phyloP scores from a whole-genome alignment of 257 asterid species.

The Solanum rostratum region DNA sequence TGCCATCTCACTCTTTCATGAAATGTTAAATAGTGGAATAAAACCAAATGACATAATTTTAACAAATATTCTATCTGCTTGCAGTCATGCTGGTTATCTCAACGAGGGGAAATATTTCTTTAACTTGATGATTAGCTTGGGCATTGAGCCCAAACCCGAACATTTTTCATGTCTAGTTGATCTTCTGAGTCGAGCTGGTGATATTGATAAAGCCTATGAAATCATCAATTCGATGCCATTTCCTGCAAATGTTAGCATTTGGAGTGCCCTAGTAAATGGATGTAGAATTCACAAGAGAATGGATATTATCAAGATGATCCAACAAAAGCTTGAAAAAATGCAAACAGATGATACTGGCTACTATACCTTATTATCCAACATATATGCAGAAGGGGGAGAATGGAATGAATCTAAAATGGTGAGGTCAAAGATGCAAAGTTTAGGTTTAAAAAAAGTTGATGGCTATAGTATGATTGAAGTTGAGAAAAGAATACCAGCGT shows the following conservation, averaged over 20 bases:
- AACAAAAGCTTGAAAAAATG: slow-evolving; percentile 25
- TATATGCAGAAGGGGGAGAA: slow-evolving; percentile 70
- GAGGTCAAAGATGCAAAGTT: slow-evolving; percentile 46
- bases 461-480: slow-evolving; percentile 67
- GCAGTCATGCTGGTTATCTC: slow-evolving; percentile 76
- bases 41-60: slow-evolving; percentile 58
- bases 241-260: slow-evolving; percentile 48
- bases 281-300: slow-evolving; percentile 71
- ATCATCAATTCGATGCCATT: slow-evolving; percentile 52
- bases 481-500: neutral
- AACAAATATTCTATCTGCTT: slow-evolving; percentile 72
- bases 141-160: slow-evolving; percentile 47
- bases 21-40: slow-evolving; percentile 52
- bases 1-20: slow-evolving; percentile 35
- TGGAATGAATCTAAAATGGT: slow-evolving; percentile 46
- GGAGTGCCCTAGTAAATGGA: slow-evolving; percentile 79
- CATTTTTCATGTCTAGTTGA: slow-evolving; percentile 87
- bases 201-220: slow-evolving; percentile 53
- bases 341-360: slow-evolving; percentile 66
- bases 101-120: slow-evolving; percentile 60
- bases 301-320: slow-evolving; percentile 50
- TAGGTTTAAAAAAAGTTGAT: slow-evolving; percentile 46
- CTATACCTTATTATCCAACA: slow-evolving; percentile 49
- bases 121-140: slow-evolving; percentile 45
- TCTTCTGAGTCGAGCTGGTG: slow-evolving; percentile 78